A percentile compares a stretch with the other conserved stretches of the same genome.
These are phyloP conservation scores for Fraxinus velutina DNA, from an alignment of 305 asterid species.

Conservation along the genomic window DNA sequence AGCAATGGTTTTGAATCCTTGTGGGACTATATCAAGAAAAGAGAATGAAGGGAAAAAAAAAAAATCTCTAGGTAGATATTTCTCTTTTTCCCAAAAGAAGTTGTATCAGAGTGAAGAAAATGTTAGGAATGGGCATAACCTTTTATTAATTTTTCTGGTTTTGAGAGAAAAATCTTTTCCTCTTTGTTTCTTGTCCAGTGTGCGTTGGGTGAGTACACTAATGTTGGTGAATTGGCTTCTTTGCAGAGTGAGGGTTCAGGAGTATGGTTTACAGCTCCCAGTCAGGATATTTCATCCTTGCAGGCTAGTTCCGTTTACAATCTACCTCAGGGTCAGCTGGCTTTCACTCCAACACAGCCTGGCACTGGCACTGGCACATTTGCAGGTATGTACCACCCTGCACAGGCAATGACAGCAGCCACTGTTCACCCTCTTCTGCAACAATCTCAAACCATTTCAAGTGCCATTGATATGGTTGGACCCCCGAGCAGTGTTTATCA, in stretches of 20 bases:
- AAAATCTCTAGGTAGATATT: background rate
- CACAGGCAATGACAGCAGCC: slow-evolving; percentile 61
- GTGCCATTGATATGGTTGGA: slow-evolving; percentile 66
- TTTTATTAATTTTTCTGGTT: background rate
- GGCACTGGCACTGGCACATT: slow-evolving; percentile 66
- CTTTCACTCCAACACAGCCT: slow-evolving; percentile 68
- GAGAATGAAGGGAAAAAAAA: background rate
- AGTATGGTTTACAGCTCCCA: slow-evolving; percentile 61
- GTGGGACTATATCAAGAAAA: background rate
- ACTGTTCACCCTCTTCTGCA: slow-evolving; percentile 75
- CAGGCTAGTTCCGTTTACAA: slow-evolving; percentile 76
- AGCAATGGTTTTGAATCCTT: background rate
- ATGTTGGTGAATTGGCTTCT: slow-evolving; percentile 3
- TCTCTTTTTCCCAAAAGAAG: background rate
- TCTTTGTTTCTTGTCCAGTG: background rate
- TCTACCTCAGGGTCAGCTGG: slow-evolving; percentile 78
- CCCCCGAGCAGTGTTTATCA: slow-evolving; percentile 57
- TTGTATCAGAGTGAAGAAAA: background rate
- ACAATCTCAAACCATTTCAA: slow-evolving; percentile 73
- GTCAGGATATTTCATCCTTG: slow-evolving; percentile 65
- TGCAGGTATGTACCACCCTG: slow-evolving; percentile 74
- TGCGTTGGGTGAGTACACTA: slow-evolving; percentile 4
- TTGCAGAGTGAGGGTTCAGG: slow-evolving; percentile 77
- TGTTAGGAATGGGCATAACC: background rate
- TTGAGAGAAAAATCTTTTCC: background rate